Evolutionary conservation across 495 filamentous ascomycete species (phyloP).

Genomic region (Penicillium lagena): DNA sequence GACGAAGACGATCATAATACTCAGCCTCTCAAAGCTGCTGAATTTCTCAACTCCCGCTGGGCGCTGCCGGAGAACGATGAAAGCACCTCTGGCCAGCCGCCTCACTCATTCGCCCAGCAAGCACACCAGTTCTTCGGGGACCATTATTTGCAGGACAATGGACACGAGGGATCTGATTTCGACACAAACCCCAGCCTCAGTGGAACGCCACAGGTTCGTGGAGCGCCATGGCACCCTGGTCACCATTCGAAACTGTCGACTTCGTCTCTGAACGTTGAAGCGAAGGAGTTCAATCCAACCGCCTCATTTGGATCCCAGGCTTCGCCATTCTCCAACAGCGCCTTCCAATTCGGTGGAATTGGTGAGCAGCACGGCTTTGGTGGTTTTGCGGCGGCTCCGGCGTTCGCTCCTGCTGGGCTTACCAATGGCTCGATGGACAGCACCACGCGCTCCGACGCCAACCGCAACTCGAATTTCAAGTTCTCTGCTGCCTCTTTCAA

Average conservation of each 20-base stretch:
- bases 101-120: slow-evolving; percentile 24
- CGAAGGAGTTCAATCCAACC: slow-evolving; percentile 78
- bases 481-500: slow-evolving; percentile 73
- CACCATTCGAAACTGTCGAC: slow-evolving; percentile 61
- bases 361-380: slow-evolving; percentile 22
- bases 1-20: slow-evolving; percentile 53
- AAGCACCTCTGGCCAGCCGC: slow-evolving; percentile 2
- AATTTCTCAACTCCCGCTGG: slow-evolving; percentile 36
- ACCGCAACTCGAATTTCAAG: slow-evolving; percentile 49
- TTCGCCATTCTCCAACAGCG: slow-evolving; percentile 46
- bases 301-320: slow-evolving; percentile 55
- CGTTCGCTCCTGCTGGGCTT: slow-evolving; percentile 53
- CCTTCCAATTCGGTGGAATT: slow-evolving; percentile 44
- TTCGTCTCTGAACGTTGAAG: slow-evolving; percentile 79
- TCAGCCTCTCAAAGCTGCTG: slow-evolving; percentile 27
- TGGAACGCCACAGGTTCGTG: slow-evolving; percentile 50
- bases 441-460: slow-evolving; percentile 2
- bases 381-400: slow-evolving; percentile 10
- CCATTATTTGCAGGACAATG: slow-evolving; percentile 27
- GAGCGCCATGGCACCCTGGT: slow-evolving; percentile 17
- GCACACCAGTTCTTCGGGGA: slow-evolving; percentile 32
- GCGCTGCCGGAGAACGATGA: slow-evolving; percentile 24
- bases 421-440: slow-evolving; percentile 2
- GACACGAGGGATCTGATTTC: slow-evolving; percentile 58
- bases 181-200: slow-evolving; percentile 72